Evolutionary conservation across 2,329 filamentous ascomycete genomes (phyloP).

Genomic region (Fusarium torreyae): DNA sequence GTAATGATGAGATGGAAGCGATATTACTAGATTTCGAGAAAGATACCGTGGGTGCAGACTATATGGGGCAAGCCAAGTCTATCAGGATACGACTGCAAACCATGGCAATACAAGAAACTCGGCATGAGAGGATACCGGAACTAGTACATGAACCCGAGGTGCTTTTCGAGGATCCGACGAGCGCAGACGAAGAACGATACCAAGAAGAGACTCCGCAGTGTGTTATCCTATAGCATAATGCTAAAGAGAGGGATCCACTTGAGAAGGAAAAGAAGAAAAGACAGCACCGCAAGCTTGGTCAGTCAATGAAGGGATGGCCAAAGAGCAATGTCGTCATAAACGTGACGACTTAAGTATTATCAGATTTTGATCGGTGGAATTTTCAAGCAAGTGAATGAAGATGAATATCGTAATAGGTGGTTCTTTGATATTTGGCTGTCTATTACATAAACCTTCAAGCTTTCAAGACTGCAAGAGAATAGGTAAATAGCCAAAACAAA

Average conservation of each 20-base stretch:
- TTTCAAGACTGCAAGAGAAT: too few relatives aligned
- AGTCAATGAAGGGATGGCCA: too few relatives aligned
- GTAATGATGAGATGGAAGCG: conserved; percentile 18
- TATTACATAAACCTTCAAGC: too few relatives aligned
- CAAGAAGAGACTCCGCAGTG: conserved; percentile 1
- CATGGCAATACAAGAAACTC: conserved; percentile 24
- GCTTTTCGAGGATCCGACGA: neutral
- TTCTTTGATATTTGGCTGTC: too few relatives aligned
- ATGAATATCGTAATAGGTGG: too few relatives aligned
- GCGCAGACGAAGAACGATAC: neutral
- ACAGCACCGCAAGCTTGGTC: neutral
- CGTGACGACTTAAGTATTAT: too few relatives aligned
- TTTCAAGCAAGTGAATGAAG: too few relatives aligned
- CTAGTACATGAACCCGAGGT: neutral
- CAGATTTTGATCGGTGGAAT: too few relatives aligned
- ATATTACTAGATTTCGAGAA: conserved; percentile 39
- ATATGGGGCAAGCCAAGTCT: conserved; percentile 30
- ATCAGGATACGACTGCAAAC: conserved; percentile 23
- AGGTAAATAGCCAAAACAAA: too few relatives aligned
- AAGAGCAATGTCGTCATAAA: too few relatives aligned
- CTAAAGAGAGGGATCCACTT: too few relatives aligned
- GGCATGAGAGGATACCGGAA: neutral
- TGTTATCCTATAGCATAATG: neutral
- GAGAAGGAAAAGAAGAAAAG: neutral
- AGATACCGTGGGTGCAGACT: conserved; percentile 34